A percentile compares a stretch with the other conserved stretches of the same genome.
Conservation (phyloP, 768 basidiomycete species). For the Rhodocollybia butyracea region DNA sequence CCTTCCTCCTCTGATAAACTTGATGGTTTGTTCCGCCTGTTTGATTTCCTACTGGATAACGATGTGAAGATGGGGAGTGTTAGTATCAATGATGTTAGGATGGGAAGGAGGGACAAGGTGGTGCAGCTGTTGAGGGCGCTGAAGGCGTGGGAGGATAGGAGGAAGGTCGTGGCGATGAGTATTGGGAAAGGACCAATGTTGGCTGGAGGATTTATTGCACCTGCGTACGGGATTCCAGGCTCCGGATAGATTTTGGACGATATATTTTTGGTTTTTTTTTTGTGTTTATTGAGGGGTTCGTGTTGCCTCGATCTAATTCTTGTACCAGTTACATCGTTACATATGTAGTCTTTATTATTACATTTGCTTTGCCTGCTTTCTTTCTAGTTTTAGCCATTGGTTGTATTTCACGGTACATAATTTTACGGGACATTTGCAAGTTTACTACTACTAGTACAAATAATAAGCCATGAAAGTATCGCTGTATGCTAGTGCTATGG, state of each 20-base stretch:
- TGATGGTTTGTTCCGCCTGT: constrained; percentile 83
- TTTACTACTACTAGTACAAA: too few relatives aligned
- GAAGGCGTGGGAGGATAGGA: constrained; percentile 79
- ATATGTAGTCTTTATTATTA: too few relatives aligned
- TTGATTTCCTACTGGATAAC: constrained; percentile 91
- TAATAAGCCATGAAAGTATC: too few relatives aligned
- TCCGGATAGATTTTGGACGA: not conserved
- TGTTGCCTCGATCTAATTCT: too few relatives aligned
- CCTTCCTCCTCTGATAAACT: constrained; percentile 88
- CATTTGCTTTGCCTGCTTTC: too few relatives aligned
- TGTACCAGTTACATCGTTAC: too few relatives aligned
- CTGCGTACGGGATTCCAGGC: constrained; percentile 1
- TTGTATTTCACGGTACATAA: too few relatives aligned
- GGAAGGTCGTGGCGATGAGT: constrained; percentile 50
- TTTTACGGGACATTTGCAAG: too few relatives aligned
- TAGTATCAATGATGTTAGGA: constrained; percentile 89
- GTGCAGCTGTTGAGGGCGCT: constrained; percentile 74
- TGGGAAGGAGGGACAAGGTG: constrained; percentile 80
- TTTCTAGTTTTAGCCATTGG: too few relatives aligned
- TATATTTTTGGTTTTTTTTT: not conserved
- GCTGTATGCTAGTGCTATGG: too few relatives aligned
- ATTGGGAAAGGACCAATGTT: constrained; percentile 41
- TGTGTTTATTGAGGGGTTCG: too few relatives aligned
- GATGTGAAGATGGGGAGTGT: constrained; percentile 90
- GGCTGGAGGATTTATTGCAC: constrained; percentile 32